Evolutionary conservation across 768 basidiomycete species (phyloP), one percentile per base, ranked within the genome.

Genomic region (Leccinum imitatum): DNA sequence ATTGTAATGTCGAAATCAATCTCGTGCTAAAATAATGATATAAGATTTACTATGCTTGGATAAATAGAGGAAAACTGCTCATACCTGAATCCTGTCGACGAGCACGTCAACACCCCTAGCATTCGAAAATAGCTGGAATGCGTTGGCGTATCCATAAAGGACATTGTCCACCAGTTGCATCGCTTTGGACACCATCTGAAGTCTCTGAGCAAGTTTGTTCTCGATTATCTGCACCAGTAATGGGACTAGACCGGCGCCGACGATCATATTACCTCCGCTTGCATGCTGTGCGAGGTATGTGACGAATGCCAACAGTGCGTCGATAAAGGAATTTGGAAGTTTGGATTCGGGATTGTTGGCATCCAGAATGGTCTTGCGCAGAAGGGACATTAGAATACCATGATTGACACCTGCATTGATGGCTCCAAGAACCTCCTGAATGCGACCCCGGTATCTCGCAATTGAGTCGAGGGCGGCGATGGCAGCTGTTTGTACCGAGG

Each of bases 401-500:
- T 98, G 97, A 67, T 94, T 97, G 57, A 98, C 93, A 48, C 93
- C 93, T 25, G 93, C 95, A 71, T 97, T 97, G 39, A 98, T 84
- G 1, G 95, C 89, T 5, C 89, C 87, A 50, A 97, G 75, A 41
- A 96, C 93, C 69, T 98, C 97, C 66, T 87, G 85, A 37, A 91
- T 82, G 70, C 89, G 93, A 60, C 78, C 80, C 61, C 93, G 85
- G 72, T 96, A 95, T 62, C 93, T 82, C 13, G 88, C 89, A 59
- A 96, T 82, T 14, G 92, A 92, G 71, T 99, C 97, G 59, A 98
- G 80, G n/a, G 92, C 89, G 27, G 89, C 84, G 58, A 98, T 82
- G 15, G 95, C 91, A 2, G 91, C 88, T 3, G 89, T 89, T 73
- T 95, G 91, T 7, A 97, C 83, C 30, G 80, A 72, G 51, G 87